Percentiles rank a stretch among this genome's conserved stretches.
Evolutionary conservation across 139 green algal genomes (phyloP).

Genomic region (Coelastrella sp.): DNA sequence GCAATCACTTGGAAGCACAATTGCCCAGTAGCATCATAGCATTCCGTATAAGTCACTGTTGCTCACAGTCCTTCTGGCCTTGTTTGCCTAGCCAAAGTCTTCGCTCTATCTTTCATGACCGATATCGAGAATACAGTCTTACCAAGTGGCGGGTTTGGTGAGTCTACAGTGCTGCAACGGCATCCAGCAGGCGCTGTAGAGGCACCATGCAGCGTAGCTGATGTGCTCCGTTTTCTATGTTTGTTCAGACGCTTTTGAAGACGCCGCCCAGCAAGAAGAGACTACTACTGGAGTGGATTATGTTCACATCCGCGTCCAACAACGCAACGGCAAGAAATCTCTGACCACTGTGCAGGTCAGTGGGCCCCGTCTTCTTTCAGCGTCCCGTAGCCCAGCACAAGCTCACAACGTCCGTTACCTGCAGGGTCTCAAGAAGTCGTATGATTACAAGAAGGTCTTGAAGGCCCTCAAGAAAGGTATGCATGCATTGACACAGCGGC

Average conservation of each 20-base stretch:
- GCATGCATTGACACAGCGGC: not conserved
- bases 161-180: not conserved
- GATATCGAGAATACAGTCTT: slow-evolving; percentile 43
- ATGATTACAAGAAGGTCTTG: slow-evolving; percentile 99
- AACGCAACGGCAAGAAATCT: slow-evolving; percentile 97
- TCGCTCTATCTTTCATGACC: slow-evolving; percentile 39
- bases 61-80: not conserved
- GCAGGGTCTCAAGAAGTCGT: slow-evolving; percentile 90
- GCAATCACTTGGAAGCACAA: too few relatives aligned
- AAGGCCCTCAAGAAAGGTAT: slow-evolving; percentile 98
- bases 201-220: not conserved
- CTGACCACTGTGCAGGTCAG: slow-evolving; percentile 95
- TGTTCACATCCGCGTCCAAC: slow-evolving; percentile 98
- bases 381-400: not conserved
- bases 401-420: not conserved
- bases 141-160: slow-evolving; percentile 54
- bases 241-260: slow-evolving; percentile 50
- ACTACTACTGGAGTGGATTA: slow-evolving; percentile 54
- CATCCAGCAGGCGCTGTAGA: not conserved
- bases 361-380: not conserved
- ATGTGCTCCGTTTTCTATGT: not conserved
- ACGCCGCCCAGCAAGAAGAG: slow-evolving; percentile 48
- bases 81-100: not conserved
- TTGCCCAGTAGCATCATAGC: not conserved
- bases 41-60: not conserved